A percentile compares a stretch with the other conserved stretches of the same genome.
These are phyloP conservation scores for Tulasnella sp. DNA, from an alignment of 768 basidiomycete species.

Conservation along the genomic window DNA sequence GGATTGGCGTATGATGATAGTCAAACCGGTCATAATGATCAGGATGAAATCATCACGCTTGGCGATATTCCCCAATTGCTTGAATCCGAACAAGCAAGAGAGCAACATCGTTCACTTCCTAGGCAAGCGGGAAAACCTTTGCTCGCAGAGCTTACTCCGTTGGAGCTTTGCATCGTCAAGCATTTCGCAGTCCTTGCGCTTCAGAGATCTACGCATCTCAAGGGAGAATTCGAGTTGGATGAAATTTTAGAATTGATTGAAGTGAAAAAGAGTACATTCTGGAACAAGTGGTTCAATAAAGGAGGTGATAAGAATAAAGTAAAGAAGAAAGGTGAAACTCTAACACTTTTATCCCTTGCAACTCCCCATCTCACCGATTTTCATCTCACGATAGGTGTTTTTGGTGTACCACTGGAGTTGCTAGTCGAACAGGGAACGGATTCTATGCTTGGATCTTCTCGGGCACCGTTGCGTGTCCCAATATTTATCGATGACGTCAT, in stretches of 20 bases:
- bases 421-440: slow-evolving; percentile 96
- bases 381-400: slow-evolving; percentile 49
- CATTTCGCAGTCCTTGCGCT: slow-evolving; percentile 78
- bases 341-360: no score
- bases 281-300: slow-evolving; percentile 86
- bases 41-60: slow-evolving; percentile 78
- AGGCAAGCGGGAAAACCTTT: slow-evolving; percentile 66
- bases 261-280: slow-evolving; percentile 84
- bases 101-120: slow-evolving; percentile 74
- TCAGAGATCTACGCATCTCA: slow-evolving; percentile 60
- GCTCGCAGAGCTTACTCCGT: slow-evolving; percentile 66
- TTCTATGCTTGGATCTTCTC: slow-evolving; percentile 79
- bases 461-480: slow-evolving; percentile 73
- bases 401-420: slow-evolving; percentile 83
- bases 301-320: slow-evolving; percentile 72
- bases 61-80: slow-evolving; percentile 90
- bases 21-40: slow-evolving; percentile 15
- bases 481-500: slow-evolving; percentile 98
- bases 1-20: not conserved
- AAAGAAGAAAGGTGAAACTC: slow-evolving; percentile 41
- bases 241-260: slow-evolving; percentile 90
- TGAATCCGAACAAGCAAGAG: slow-evolving; percentile 80
- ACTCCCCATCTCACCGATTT: not conserved
- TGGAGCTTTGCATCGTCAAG: slow-evolving; percentile 85
- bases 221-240: slow-evolving; percentile 76